Conservation (phyloP, 495 filamentous ascomycete species). For the Talaromyces trachyspermus region DNA sequence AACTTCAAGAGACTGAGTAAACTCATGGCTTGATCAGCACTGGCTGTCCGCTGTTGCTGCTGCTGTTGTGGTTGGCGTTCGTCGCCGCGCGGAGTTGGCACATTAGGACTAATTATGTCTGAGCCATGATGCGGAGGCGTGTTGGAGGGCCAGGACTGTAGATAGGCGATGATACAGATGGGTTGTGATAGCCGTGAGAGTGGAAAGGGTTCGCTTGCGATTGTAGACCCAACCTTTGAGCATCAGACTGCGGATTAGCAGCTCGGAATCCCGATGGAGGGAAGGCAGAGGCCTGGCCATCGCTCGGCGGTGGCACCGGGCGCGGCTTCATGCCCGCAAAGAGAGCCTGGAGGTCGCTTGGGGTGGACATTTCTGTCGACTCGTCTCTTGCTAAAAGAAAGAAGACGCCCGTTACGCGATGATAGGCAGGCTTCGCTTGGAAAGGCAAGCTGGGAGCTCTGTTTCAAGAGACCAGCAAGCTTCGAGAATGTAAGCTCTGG, state of each 20-base stretch:
- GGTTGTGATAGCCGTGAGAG: slow-evolving; percentile 38
- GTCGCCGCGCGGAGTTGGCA: slow-evolving; percentile 34
- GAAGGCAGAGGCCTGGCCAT: slow-evolving; percentile 26
- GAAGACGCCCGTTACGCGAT: slow-evolving; percentile 7
- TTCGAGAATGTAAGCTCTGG: background rate
- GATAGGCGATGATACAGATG: slow-evolving; percentile 37
- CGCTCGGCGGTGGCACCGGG: slow-evolving; percentile 34
- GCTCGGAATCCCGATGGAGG: slow-evolving; percentile 23
- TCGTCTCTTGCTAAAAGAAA: slow-evolving; percentile 5
- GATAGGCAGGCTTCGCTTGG: background rate
- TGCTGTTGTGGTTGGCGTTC: too few species aligned
- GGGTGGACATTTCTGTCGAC: slow-evolving; percentile 45
- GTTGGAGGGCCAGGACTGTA: slow-evolving; percentile 36
- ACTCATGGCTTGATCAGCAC: slow-evolving; percentile 57
- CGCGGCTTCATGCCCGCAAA: slow-evolving; percentile 40
- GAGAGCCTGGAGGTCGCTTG: slow-evolving; percentile 42
- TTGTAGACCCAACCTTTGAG: slow-evolving; percentile 20
- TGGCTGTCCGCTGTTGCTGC: slow-evolving; percentile 26
- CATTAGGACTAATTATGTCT: slow-evolving; percentile 42
- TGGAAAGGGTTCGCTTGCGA: slow-evolving; percentile 12
- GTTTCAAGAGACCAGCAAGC: slow-evolving; percentile 9
- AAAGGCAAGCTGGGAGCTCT: slow-evolving; percentile 7
- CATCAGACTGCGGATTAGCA: slow-evolving; percentile 24
- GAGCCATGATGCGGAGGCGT: slow-evolving; percentile 41
- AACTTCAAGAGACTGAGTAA: slow-evolving; percentile 86